These are phyloP conservation scores for Berberis vulgaris DNA, from an alignment of 164 flowering plant genomes.

Conservation along the genomic window DNA sequence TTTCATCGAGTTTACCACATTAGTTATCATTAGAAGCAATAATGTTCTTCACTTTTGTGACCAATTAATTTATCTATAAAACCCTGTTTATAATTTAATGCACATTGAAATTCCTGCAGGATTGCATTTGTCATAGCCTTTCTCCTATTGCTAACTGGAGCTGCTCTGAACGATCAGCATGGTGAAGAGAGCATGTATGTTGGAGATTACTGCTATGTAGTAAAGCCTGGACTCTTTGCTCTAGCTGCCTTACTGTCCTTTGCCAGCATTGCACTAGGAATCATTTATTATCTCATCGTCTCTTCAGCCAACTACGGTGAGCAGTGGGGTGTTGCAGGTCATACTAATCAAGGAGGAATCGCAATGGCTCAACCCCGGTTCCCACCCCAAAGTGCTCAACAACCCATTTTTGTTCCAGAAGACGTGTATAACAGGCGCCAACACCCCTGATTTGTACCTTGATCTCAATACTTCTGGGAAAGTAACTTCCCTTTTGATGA, in stretches of 20 bases:
- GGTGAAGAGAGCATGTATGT: constrained; percentile 52
- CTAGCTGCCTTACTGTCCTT: constrained; percentile 73
- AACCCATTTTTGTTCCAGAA: constrained; percentile 79
- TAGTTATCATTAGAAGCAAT: too few species aligned
- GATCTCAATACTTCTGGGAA: too few species aligned
- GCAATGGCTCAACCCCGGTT: constrained; percentile 79
- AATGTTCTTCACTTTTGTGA: too few species aligned
- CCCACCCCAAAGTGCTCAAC: constrained; percentile 35
- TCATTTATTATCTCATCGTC: constrained; percentile 49
- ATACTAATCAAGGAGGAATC: constrained; percentile 38
- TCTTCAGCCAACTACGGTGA: constrained; percentile 26
- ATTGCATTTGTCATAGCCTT: constrained; percentile 76
- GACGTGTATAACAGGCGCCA: constrained; percentile 75
- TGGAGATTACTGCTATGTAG: constrained; percentile 72
- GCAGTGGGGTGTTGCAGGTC: constrained; percentile 18
- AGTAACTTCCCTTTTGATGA: too few species aligned
- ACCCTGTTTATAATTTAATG: neutral
- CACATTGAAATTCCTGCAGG: constrained; percentile 39
- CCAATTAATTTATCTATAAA: too few species aligned
- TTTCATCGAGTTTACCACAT: too few species aligned
- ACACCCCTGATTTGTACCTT: constrained; percentile 24
- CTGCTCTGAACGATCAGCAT: constrained; percentile 75
- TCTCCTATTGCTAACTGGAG: constrained; percentile 80
- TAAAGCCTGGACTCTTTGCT: constrained; percentile 88
- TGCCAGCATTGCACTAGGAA: constrained; percentile 54